Percentiles rank a stretch among this genome's conserved stretches.
Evolutionary conservation across 2,329 filamentous ascomycete genomes (phyloP).

Genomic region (Colletotrichum chlorophyti): DNA sequence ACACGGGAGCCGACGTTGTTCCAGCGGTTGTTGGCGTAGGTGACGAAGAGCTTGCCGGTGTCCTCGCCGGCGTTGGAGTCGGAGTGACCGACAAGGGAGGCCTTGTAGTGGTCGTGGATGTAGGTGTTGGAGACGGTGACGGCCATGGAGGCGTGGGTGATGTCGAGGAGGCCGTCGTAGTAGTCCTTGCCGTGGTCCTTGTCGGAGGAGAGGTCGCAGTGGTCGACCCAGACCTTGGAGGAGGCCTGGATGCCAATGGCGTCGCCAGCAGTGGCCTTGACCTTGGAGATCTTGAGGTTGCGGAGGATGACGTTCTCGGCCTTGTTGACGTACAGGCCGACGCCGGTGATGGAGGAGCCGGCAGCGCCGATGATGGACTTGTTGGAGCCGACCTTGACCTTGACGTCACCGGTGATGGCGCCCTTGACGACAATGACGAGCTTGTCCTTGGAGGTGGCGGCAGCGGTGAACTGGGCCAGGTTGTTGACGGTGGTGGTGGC

Average conservation of each 20-base stretch:
- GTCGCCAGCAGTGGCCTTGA: conserved; percentile 62
- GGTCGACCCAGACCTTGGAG: conserved; percentile 71
- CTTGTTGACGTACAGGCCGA: conserved; percentile 60
- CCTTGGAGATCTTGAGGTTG: conserved; percentile 66
- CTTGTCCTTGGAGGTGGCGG: conserved; percentile 50
- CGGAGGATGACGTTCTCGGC: conserved; percentile 66
- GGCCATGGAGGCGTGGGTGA: conserved; percentile 68
- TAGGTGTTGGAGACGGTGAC: conserved; percentile 55
- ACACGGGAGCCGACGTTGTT: conserved; percentile 68
- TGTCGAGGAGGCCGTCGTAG: conserved; percentile 72
- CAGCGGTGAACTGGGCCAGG: conserved; percentile 52
- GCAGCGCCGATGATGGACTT: conserved; percentile 52
- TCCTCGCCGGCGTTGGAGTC: conserved; percentile 65
- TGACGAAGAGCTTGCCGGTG: conserved; percentile 66
- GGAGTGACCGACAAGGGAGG: conserved; percentile 65
- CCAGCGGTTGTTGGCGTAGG: conserved; percentile 73
- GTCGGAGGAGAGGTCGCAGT: conserved; percentile 69
- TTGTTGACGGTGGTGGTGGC: conserved; percentile 58
- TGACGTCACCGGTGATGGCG: conserved; percentile 45
- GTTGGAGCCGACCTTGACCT: conserved; percentile 50
- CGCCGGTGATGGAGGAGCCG: conserved; percentile 47
- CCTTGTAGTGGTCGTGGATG: conserved; percentile 59
- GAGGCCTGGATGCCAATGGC: conserved; percentile 64
- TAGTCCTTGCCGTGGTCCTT: conserved; percentile 69
- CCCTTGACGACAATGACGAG: conserved; percentile 50